A percentile compares a stretch with the other conserved stretches of the same genome.
phyloP scores from a whole-genome alignment of 768 basidiomycete genomes.

The Psilocybe azurescens region DNA sequence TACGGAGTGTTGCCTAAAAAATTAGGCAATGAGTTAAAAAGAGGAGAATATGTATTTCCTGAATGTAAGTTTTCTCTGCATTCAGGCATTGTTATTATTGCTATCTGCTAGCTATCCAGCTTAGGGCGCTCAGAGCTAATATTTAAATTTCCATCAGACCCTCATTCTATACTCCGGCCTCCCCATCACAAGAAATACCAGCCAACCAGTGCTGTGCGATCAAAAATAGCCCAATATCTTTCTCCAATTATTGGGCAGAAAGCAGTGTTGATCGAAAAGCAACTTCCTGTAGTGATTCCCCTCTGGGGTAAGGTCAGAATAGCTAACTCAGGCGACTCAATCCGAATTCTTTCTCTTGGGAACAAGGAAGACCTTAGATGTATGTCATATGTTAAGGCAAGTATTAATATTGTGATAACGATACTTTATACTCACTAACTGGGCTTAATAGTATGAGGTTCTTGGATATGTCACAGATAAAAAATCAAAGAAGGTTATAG shows the following conservation, averaged over 20 bases:
- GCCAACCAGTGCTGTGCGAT: neutral
- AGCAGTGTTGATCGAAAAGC: neutral
- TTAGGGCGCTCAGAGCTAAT: too few species aligned
- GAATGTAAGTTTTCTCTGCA: too few species aligned
- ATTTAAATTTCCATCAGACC: neutral
- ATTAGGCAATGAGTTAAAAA: too few species aligned
- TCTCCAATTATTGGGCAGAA: neutral
- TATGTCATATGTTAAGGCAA: too few species aligned
- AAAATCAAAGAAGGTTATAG: neutral
- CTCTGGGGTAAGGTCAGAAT: neutral
- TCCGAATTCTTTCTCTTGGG: too few species aligned
- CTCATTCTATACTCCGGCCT: neutral
- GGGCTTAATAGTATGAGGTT: neutral
- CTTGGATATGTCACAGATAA: neutral
- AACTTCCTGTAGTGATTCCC: neutral
- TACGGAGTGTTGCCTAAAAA: neutral
- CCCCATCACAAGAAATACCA: neutral
- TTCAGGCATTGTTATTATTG: too few species aligned
- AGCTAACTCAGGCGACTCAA: too few species aligned
- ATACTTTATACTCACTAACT: too few species aligned
- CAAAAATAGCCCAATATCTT: neutral
- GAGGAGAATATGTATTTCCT: too few species aligned
- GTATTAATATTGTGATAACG: too few species aligned
- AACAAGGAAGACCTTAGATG: too few species aligned
- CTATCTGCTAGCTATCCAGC: too few species aligned